Conservation (phyloP, 371 early-diverging fungal species). For the Mortierella sp. region DNA sequence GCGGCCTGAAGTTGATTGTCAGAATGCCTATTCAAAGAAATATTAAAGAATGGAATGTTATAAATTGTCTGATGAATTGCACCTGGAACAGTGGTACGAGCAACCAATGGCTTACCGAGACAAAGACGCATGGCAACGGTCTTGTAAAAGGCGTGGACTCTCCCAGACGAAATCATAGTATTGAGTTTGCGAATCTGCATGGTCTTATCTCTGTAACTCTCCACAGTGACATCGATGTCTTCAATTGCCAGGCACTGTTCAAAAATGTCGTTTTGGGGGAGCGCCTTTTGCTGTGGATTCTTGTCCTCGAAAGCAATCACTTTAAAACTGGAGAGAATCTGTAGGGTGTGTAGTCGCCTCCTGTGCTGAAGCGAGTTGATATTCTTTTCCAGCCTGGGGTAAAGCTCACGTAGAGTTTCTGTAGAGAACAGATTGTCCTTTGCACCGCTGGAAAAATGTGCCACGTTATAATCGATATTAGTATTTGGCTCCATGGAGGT, state of each 20-base stretch:
- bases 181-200: constrained; percentile 76
- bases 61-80: neutral
- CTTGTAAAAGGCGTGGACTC: constrained; percentile 71
- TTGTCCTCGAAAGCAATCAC: constrained; percentile 61
- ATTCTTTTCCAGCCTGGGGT: constrained; percentile 67
- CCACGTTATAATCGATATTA: neutral
- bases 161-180: constrained; percentile 62
- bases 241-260: constrained; percentile 62
- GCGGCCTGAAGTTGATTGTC: constrained; percentile 79
- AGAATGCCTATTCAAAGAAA: constrained; percentile 58
- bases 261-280: constrained; percentile 28
- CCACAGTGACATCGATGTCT: constrained; percentile 65
- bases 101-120: constrained; percentile 65
- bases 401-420: constrained; percentile 57
- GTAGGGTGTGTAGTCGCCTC: constrained; percentile 76
- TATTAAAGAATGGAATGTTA: neutral
- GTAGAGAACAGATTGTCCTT: constrained; percentile 53
- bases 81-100: no score
- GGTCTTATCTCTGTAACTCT: constrained; percentile 82
- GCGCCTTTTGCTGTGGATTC: constrained; percentile 51
- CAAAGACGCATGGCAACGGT: constrained; percentile 70
- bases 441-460: constrained; percentile 37
- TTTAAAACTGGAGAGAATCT: constrained; percentile 75
- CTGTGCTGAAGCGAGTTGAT: constrained; percentile 66
- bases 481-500: no score